These are phyloP conservation scores for Blumeriella jaapii DNA, from an alignment of 2,329 filamentous ascomycete species.

Conservation along the genomic window DNA sequence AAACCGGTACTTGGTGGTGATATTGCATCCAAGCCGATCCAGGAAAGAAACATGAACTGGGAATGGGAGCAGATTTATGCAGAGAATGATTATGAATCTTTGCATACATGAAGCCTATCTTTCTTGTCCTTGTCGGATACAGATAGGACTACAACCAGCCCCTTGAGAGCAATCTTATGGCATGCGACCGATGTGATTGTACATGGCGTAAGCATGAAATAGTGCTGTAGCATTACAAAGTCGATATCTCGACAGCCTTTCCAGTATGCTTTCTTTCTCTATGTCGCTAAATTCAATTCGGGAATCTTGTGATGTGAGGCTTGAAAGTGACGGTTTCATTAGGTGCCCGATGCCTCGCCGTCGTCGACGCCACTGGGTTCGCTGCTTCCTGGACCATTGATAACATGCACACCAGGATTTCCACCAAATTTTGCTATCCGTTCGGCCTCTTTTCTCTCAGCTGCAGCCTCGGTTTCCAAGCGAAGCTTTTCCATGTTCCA, in stretches of 20 bases:
- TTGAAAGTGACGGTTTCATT: neutral
- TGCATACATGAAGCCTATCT: slow-evolving; percentile 1
- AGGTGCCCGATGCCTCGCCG: slow-evolving; percentile 1
- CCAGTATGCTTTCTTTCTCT: neutral
- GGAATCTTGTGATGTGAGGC: slow-evolving; percentile 1
- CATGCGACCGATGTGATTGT: neutral
- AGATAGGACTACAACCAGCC: neutral
- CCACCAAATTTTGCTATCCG: slow-evolving; percentile 30
- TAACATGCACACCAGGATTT: slow-evolving; percentile 2
- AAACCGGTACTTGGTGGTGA: neutral
- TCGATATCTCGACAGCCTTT: neutral
- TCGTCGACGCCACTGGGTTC: slow-evolving; percentile 3
- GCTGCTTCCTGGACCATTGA: slow-evolving; percentile 1
- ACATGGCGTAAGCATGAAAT: neutral
- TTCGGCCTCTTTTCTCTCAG: slow-evolving; percentile 69
- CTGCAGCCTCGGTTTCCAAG: slow-evolving; percentile 69
- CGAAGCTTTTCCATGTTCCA: slow-evolving; percentile 81
- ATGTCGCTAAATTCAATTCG: slow-evolving; percentile 8
- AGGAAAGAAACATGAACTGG: too few species aligned
- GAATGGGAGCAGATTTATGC: neutral
- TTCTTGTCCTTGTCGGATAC: neutral
- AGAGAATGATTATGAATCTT: neutral
- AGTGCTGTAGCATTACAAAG: neutral
- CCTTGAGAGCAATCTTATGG: neutral
- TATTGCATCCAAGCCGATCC: too few species aligned